A percentile compares a stretch with the other conserved stretches of the same genome.
Evolutionary conservation across 257 asterid genomes (phyloP).

Genomic region (Solanum piurae): DNA sequence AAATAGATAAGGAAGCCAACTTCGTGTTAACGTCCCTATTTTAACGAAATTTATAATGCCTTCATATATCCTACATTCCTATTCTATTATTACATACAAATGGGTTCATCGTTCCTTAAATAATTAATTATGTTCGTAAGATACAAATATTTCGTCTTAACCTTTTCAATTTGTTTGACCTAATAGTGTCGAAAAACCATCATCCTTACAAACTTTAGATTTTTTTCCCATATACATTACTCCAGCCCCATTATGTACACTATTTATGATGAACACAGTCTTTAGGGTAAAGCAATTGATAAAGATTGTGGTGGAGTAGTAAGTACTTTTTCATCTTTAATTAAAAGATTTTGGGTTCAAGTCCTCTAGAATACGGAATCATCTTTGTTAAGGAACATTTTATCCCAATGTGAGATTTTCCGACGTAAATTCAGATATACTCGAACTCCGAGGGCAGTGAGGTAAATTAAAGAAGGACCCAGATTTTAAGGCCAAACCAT

Average conservation of each 20-base stretch:
- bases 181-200: background rate
- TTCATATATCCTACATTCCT: background rate
- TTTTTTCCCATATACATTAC: background rate
- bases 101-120: background rate
- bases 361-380: accelerated
- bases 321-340: accelerated
- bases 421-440: accelerated
- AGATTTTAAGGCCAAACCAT: constrained; percentile 38
- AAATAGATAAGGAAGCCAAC: background rate
- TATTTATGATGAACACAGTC: background rate
- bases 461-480: constrained; percentile 21
- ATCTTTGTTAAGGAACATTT: accelerated
- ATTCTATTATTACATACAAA: background rate
- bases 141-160: background rate
- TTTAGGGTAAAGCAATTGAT: background rate
- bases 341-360: accelerated
- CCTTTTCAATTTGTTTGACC: background rate
- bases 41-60: background rate
- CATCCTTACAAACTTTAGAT: background rate
- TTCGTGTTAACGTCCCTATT: background rate
- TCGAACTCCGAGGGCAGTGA: background rate
- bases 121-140: background rate
- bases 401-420: accelerated
- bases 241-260: background rate
- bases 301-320: background rate